phyloP scores from a whole-genome alignment of 208 protist species.

The Leishmania tarentolae region DNA sequence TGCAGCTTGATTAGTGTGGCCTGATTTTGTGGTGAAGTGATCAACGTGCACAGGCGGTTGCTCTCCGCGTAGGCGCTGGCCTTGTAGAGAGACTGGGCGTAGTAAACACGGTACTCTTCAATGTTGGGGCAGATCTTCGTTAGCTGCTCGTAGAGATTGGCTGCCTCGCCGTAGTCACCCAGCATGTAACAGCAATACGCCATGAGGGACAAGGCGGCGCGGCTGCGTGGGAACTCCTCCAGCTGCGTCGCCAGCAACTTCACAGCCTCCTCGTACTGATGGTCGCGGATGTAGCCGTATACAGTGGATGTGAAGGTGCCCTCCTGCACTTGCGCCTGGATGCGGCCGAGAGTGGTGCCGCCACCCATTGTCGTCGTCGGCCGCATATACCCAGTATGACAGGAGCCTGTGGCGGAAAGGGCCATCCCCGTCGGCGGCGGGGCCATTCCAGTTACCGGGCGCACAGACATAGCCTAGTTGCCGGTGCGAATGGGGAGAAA shows the following conservation, averaged over 20 bases:
- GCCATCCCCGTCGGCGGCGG: slow-evolving; percentile 39
- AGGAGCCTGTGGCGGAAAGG: slow-evolving; percentile 42
- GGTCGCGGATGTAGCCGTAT: slow-evolving; percentile 94
- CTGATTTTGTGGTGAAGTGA: slow-evolving; percentile 85
- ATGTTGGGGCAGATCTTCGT: slow-evolving; percentile 91
- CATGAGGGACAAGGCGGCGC: slow-evolving; percentile 96
- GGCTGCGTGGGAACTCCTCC: slow-evolving; percentile 94
- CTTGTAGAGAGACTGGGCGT: slow-evolving; percentile 96
- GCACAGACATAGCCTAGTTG: slow-evolving; percentile 19
- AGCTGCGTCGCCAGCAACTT: slow-evolving; percentile 89
- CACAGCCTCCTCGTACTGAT: slow-evolving; percentile 94
- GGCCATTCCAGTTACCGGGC: slow-evolving; percentile 71
- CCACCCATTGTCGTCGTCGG: slow-evolving; percentile 87
- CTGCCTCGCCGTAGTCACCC: slow-evolving; percentile 90
- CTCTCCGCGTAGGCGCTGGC: slow-evolving; percentile 93
- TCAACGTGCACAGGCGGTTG: slow-evolving; percentile 73
- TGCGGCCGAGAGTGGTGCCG: slow-evolving; percentile 90
- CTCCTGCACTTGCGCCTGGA: slow-evolving; percentile 91
- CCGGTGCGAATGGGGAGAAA: neutral
- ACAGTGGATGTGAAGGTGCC: slow-evolving; percentile 96
- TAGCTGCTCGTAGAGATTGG: slow-evolving; percentile 92
- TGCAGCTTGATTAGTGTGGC: slow-evolving; percentile 89
- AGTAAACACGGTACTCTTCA: slow-evolving; percentile 96
- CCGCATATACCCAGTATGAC: slow-evolving; percentile 46
- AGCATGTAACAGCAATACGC: slow-evolving; percentile 97